Conservation (phyloP, 2,329 filamentous ascomycete genomes). For the Coleophoma cylindrospora region DNA sequence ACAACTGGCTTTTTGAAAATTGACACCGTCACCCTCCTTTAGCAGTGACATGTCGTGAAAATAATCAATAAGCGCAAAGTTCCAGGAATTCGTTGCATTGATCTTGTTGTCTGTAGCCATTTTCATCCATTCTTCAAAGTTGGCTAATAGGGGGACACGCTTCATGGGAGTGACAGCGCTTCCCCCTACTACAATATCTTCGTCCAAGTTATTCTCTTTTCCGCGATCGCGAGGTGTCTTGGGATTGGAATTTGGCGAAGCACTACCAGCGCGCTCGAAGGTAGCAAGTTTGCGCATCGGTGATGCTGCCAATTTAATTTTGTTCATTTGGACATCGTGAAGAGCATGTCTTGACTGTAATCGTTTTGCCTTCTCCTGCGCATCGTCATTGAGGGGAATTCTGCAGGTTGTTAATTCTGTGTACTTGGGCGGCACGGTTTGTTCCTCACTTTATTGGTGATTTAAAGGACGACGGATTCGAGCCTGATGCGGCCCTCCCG, state of each 20-base stretch:
- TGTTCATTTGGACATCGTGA: conserved; percentile 87
- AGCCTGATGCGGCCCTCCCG: conserved; percentile 34
- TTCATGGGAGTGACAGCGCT: conserved; percentile 90
- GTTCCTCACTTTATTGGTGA: conserved; percentile 27
- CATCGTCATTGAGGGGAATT: conserved; percentile 95
- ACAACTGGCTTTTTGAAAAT: conserved; percentile 97
- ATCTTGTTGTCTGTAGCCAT: conserved; percentile 99
- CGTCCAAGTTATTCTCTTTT: conserved; percentile 40
- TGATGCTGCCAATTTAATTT: conserved; percentile 77
- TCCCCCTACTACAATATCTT: conserved; percentile 63
- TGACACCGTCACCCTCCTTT: conserved; percentile 94
- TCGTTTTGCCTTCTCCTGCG: conserved; percentile 82
- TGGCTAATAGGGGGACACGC: conserved; percentile 89
- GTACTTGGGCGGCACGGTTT: too few species aligned
- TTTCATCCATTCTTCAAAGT: conserved; percentile 99
- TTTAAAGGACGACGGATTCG: conserved; percentile 25
- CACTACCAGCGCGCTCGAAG: conserved; percentile 53
- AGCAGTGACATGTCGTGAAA: conserved; percentile 98
- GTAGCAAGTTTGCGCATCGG: conserved; percentile 62
- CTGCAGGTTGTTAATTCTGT: conserved; percentile 36
- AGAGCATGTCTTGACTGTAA: conserved; percentile 82
- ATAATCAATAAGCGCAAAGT: conserved; percentile 99
- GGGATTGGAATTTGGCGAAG: conserved; percentile 49
- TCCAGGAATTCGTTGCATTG: conserved; percentile 97
- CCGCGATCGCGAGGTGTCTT: conserved; percentile 42